phyloP scores from a whole-genome alignment of 2,329 filamentous ascomycete genomes.

The Aspergillus hiratsukae region DNA sequence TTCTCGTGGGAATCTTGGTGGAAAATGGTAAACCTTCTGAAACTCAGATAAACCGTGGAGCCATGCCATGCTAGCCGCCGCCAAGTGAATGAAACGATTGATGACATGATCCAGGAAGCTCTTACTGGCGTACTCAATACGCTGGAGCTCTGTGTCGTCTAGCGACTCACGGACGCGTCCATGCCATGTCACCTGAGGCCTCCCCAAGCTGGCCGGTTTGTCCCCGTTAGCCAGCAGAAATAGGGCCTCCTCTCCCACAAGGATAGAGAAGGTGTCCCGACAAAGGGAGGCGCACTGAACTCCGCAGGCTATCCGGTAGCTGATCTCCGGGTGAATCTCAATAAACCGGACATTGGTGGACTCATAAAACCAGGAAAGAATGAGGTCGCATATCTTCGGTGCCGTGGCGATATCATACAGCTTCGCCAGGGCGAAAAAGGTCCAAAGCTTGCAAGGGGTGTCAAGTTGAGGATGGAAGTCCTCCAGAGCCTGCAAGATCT shows the following conservation, averaged over 20 bases:
- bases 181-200: conserved; percentile 32
- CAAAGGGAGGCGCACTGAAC: conserved; percentile 33
- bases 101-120: conserved; percentile 49
- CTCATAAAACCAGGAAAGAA: conserved; percentile 57
- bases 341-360: conserved; percentile 55
- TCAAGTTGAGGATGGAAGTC: conserved; percentile 54
- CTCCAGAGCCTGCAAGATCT: conserved; percentile 56
- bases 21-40: conserved; percentile 23
- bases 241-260: conserved; percentile 61
- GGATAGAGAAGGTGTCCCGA: conserved; percentile 51
- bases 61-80: conserved; percentile 37
- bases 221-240: conserved; percentile 27
- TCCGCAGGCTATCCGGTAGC: conserved; percentile 52
- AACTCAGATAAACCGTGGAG: conserved; percentile 28
- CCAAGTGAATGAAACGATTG: conserved; percentile 28
- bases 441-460: conserved; percentile 64
- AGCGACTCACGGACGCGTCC: conserved; percentile 47
- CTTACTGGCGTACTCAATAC: conserved; percentile 56
- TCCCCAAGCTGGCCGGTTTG: background rate
- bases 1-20: conserved; percentile 9
- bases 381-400: conserved; percentile 39
- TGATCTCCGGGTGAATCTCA: conserved; percentile 59
- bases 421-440: conserved; percentile 59
- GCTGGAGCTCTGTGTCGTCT: conserved; percentile 53
- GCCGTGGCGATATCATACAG: conserved; percentile 47